A percentile compares a stretch with the other conserved stretches of the same genome.
phyloP scores from a whole-genome alignment of 768 basidiomycete genomes.

The Hygrocybe punicea region DNA sequence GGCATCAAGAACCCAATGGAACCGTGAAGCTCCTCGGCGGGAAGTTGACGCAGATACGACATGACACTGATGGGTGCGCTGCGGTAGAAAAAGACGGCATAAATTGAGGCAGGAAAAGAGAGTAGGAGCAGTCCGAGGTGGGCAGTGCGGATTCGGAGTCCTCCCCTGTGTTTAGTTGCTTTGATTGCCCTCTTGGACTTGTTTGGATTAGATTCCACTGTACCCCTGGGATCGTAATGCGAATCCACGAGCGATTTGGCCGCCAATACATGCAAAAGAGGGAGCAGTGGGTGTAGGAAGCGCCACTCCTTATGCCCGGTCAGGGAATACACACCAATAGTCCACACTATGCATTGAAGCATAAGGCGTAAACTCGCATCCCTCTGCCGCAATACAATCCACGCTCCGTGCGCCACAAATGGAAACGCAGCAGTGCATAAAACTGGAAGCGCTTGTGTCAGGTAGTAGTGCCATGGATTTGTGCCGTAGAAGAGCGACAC shows the following conservation, averaged over 20 bases:
- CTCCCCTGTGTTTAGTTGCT: neutral
- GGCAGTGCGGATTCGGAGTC: constrained; percentile 32
- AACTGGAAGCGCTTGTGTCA: constrained; percentile 82
- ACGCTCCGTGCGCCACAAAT: constrained; percentile 63
- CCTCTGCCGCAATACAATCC: constrained; percentile 32
- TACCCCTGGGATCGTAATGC: constrained; percentile 6
- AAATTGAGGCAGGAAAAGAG: constrained; percentile 60
- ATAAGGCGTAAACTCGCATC: constrained; percentile 37
- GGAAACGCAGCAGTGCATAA: constrained; percentile 72
- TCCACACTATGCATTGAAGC: constrained; percentile 55
- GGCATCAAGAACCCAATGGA: constrained; percentile 86
- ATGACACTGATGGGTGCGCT: constrained; percentile 76
- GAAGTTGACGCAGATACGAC: constrained; percentile 58
- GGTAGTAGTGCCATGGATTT: constrained; percentile 84
- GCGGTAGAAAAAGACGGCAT: constrained; percentile 72
- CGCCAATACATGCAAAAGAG: constrained; percentile 76
- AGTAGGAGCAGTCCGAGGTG: constrained; percentile 48
- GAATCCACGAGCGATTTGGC: constrained; percentile 64
- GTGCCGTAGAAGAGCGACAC: constrained; percentile 92
- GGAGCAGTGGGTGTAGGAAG: constrained; percentile 89
- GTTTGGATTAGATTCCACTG: neutral
- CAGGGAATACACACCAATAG: constrained; percentile 66
- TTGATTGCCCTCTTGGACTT: neutral
- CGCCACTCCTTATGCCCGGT: constrained; percentile 97
- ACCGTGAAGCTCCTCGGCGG: constrained; percentile 43